Percentiles rank a stretch among this genome's conserved stretches.
phyloP scores from a whole-genome alignment of 1,139 yeast genomes.

The Debaryomyces sp. region DNA sequence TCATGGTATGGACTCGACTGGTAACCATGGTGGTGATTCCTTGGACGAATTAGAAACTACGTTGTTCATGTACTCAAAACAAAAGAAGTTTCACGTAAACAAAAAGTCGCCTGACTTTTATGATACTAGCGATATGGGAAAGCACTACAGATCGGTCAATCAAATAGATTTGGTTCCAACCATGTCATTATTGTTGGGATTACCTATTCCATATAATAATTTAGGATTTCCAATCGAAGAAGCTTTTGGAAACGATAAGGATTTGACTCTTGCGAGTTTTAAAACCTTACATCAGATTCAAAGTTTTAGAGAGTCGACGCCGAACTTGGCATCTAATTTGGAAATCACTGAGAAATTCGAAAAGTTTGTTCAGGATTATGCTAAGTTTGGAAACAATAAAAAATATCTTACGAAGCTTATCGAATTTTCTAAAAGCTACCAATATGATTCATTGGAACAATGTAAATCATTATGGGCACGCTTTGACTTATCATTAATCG shows the following conservation, averaged over 20 bases:
- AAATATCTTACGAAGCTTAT: constrained; percentile 22
- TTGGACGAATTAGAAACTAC: constrained; percentile 84
- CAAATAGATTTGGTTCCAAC: constrained; percentile 95
- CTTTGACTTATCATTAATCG: constrained; percentile 70
- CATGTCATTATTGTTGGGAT: constrained; percentile 71
- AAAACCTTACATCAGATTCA: constrained; percentile 64
- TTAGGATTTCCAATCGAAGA: constrained; percentile 89
- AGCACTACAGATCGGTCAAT: constrained; percentile 60
- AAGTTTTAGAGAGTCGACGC: constrained; percentile 40
- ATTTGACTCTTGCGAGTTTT: constrained; percentile 43
- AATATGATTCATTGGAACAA: constrained; percentile 58
- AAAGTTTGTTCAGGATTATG: constrained; percentile 17
- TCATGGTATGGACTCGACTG: constrained; percentile 95
- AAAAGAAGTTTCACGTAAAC: constrained; percentile 28
- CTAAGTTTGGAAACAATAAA: constrained; percentile 12
- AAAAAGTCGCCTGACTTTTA: constrained; percentile 35
- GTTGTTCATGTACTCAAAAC: constrained; percentile 78
- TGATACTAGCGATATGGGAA: constrained; percentile 49
- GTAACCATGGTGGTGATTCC: constrained; percentile 97
- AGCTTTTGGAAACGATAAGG: constrained; percentile 47
- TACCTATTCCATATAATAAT: constrained; percentile 93
- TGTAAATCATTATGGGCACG: constrained; percentile 87
- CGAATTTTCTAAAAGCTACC: constrained; percentile 48
- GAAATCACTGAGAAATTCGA: constrained; percentile 30
- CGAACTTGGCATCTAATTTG: constrained; percentile 25